Evolutionary conservation across 2,329 filamentous ascomycete species (phyloP), one percentile per base, ranked within the genome.

Genomic region (Nakataea oryzae): DNA sequence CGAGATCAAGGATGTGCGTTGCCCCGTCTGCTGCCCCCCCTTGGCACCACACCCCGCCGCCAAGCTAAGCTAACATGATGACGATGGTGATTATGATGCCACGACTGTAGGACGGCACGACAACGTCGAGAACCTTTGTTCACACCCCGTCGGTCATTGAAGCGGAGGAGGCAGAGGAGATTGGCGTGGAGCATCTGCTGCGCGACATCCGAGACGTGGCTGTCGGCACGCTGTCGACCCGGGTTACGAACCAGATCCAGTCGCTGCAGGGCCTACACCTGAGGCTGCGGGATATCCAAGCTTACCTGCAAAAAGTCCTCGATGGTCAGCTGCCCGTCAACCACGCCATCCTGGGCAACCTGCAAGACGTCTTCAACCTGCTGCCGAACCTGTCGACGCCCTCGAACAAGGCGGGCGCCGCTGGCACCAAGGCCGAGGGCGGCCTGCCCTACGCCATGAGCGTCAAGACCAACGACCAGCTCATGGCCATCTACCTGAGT

Each of bases 321-420:
- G 91, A 96, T 72, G 89, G 90, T 68, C 88, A 96, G 69, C 83
- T 99, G 47, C 95, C 95, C 5, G 89, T 97, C 72, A 99, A 99
- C 79, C 95, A 99, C 73, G 91, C 92, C 62, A 97, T 99, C 65
- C 85, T 99, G 30, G 95, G 93, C 67, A 96, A 97, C 72, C 87
- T 99, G n/a, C 95, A 99, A 79, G 95, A 99, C 72, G 91, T 97
- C 65, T 99, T 99, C 83, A 99, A 99, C 77, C 87, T 99, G 56
- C 86, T 99, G 28, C 95, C 95, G 58, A 99, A 99, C 76, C 84
- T 99, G 61, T 93, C 91, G 12, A 96, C 92, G 50, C 91, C 93
- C 32, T 76, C 74, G 17, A 64, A 71, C 62, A 80, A 82, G 56
- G 77, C 81, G 6, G 86, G 87, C 55, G 82, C 79, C 65, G 83